Evolutionary conservation across 169 alveolate genomes (phyloP), one percentile per base, ranked within the genome.

Genomic region (Ichthyophthirius multifiliis): DNA sequence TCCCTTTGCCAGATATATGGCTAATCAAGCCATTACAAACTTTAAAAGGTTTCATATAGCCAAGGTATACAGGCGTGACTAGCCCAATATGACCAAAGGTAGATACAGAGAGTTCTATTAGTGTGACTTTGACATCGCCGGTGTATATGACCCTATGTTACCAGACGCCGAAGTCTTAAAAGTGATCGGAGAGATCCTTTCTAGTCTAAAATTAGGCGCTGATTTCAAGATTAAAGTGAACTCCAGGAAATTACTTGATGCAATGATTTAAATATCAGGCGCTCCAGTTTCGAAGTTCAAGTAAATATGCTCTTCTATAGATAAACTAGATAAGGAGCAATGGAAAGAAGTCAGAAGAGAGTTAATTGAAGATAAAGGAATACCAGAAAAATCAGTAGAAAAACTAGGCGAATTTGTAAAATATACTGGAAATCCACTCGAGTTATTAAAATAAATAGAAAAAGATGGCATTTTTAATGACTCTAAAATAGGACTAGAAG

Each of bases 81-180:
- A 98, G 83, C 99, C 99, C 18, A 55, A 67, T 13, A 73, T 73
- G 35, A 87, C 87, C 74, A 92, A 97, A 78, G 99, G 99, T 16
- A 87, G 99, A 74, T 98, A 93, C 86, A 89, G 99, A 63, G 99
- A 98, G 83, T 98, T 98, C 83, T 96, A 94, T 76, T 98, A 98
- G 90, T 98, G 99, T 78, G 99, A 98, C 86, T 94, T 98, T 74
- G 99, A 98, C 89, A 96, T 97, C 67, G 98, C 98, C 32, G 99
- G 99, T 18, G 85, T 78, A 18, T 94, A 91, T 90, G 97, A 95
- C 20, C 74, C 82, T 20, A 93, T 97, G 98, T 93, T 94, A 15
- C 96, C 99, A 15, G 99, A 98, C 84, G 96, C 99, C 35, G 99
- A 98, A 91, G 96, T 97, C 43, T 78, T 98, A n/a, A 86, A 86